Evolutionary conservation across 2,329 filamentous ascomycete genomes (phyloP).

Genomic region (Nannizziopsis arthrosporioides): DNA sequence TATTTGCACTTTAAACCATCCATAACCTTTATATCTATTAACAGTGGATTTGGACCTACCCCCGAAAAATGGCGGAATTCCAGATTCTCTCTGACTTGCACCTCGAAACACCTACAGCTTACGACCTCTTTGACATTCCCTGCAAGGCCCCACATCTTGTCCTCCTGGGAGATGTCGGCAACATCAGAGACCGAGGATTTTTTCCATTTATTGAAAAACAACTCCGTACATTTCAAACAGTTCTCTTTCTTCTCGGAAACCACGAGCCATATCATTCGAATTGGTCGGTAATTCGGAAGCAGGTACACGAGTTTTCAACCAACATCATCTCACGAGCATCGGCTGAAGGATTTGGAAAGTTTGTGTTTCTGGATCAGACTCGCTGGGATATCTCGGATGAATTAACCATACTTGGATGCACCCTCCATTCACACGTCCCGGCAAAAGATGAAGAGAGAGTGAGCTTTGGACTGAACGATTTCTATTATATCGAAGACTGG

Average conservation of each 20-base stretch:
- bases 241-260: constrained; percentile 46
- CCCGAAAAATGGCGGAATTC: constrained; percentile 13
- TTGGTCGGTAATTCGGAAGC: constrained; percentile 20
- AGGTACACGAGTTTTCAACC: constrained; percentile 20
- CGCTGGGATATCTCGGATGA: constrained; percentile 29
- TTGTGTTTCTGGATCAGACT: constrained; percentile 33
- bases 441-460: constrained; percentile 29
- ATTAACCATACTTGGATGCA: constrained; percentile 37
- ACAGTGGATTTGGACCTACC: no score
- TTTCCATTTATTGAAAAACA: constrained; percentile 40
- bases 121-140: constrained; percentile 41
- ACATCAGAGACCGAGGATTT: constrained; percentile 34
- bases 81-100: constrained; percentile 50
- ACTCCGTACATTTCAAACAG: constrained; percentile 37
- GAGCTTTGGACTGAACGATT: constrained; percentile 41
- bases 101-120: constrained; percentile 40
- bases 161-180: constrained; percentile 48
- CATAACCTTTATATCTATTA: no score
- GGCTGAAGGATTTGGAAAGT: constrained; percentile 20
- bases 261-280: constrained; percentile 42
- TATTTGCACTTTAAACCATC: no score
- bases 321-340: constrained; percentile 15
- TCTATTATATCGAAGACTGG: constrained; percentile 37
- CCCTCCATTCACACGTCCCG: constrained; percentile 41
- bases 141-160: constrained; percentile 42